phyloP scores from a whole-genome alignment of 2,329 filamentous ascomycete genomes.

The Ascosphaera apis region DNA sequence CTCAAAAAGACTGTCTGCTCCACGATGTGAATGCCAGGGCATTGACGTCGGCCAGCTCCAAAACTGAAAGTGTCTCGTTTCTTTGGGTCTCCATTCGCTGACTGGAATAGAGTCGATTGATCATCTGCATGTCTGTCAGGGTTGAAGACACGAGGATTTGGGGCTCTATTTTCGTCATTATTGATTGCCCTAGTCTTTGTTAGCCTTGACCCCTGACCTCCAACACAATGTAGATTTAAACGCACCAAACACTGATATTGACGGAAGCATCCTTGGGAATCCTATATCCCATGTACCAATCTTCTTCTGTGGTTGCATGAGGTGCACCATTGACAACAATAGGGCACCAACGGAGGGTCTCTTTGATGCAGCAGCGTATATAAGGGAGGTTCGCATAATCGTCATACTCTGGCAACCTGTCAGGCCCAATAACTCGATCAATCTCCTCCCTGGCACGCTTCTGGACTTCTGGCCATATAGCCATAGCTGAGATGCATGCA shows the following conservation, averaged over 20 bases:
- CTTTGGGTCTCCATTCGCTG: slow-evolving; percentile 8
- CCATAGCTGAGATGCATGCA: neutral
- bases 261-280: slow-evolving; percentile 24
- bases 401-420: slow-evolving; percentile 13
- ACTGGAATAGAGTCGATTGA: slow-evolving; percentile 13
- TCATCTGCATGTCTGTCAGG: slow-evolving; percentile 11
- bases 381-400: slow-evolving; percentile 18
- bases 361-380: slow-evolving; percentile 17
- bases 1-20: slow-evolving; percentile 26
- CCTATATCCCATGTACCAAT: slow-evolving; percentile 24
- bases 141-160: slow-evolving; percentile 13
- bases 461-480: neutral
- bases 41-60: slow-evolving; percentile 9
- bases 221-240: slow-evolving; percentile 15
- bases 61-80: slow-evolving; percentile 21
- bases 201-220: neutral
- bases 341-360: slow-evolving; percentile 17
- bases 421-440: slow-evolving; percentile 15
- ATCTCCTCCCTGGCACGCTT: slow-evolving; percentile 21
- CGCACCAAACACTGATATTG: slow-evolving; percentile 25
- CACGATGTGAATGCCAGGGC: slow-evolving; percentile 25
- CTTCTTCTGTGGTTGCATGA: slow-evolving; percentile 26
- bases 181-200: slow-evolving; percentile 20
- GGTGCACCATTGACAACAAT: slow-evolving; percentile 24
- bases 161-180: slow-evolving; percentile 21